These are phyloP conservation scores for Acidomyces sp. DNA, from an alignment of 495 filamentous ascomycete species.

Conservation along the genomic window DNA sequence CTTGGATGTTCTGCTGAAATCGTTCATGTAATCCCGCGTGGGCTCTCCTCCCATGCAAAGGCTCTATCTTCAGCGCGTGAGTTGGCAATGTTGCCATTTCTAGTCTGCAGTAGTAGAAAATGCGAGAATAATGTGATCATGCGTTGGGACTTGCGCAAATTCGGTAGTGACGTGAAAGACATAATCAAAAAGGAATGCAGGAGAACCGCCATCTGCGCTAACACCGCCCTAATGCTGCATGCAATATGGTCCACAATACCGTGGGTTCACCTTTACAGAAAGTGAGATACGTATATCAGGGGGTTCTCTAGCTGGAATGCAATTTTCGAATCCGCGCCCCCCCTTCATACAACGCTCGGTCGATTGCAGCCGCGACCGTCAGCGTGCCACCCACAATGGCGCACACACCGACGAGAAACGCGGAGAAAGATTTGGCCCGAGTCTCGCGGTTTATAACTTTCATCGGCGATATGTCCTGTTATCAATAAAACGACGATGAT, in stretches of 20 bases:
- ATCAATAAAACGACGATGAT: slow-evolving; percentile 5
- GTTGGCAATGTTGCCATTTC: no score
- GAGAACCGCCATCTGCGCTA: no score
- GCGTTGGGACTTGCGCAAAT: no score
- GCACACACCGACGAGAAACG: slow-evolving; percentile 86
- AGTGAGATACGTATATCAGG: not conserved
- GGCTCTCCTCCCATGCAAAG: no score
- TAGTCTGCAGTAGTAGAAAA: no score
- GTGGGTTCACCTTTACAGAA: not conserved
- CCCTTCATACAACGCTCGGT: slow-evolving; percentile 86
- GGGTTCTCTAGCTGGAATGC: slow-evolving; percentile 32
- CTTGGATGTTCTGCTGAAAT: no score
- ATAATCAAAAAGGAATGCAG: no score
- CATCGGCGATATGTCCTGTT: slow-evolving; percentile 94
- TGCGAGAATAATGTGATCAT: no score
- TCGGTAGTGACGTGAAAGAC: no score
- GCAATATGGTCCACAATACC: not conserved
- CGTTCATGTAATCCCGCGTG: no score
- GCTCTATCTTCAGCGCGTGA: no score
- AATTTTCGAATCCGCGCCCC: slow-evolving; percentile 72
- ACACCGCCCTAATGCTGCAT: no score
- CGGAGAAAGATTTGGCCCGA: slow-evolving; percentile 69
- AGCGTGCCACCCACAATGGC: slow-evolving; percentile 89
- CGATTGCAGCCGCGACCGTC: slow-evolving; percentile 87
- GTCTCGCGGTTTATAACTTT: slow-evolving; percentile 97